phyloP scores from a whole-genome alignment of 495 filamentous ascomycete genomes.

The Penicillium coprophilum region DNA sequence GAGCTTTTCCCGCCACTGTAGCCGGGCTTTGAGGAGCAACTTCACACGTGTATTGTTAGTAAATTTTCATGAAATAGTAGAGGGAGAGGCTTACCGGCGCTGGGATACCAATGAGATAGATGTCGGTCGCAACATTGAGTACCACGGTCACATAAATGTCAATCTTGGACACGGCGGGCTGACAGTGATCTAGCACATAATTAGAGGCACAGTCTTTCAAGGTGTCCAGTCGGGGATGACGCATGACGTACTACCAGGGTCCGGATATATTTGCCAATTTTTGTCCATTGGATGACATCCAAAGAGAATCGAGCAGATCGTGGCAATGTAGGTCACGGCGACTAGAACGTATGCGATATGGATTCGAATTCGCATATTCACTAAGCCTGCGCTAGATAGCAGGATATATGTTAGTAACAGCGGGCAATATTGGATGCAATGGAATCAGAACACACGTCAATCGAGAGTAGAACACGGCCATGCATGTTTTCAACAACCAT shows the following conservation, averaged over 20 bases:
- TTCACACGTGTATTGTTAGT: constrained; percentile 22
- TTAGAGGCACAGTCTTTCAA: background rate
- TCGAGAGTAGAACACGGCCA: constrained; percentile 60
- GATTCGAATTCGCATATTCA: constrained; percentile 51
- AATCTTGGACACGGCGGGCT: constrained; percentile 49
- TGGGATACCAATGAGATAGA: constrained; percentile 57
- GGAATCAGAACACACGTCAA: constrained; percentile 49
- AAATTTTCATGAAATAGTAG: background rate
- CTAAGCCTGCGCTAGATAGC: constrained; percentile 41
- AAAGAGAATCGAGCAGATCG: constrained; percentile 53
- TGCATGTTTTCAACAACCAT: constrained; percentile 59
- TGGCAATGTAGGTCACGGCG: constrained; percentile 51
- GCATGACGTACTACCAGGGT: constrained; percentile 54
- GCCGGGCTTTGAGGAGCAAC: constrained; percentile 55
- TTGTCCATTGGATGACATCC: constrained; percentile 53
- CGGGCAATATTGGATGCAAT: background rate
- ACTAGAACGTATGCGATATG: constrained; percentile 54
- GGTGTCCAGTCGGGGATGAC: constrained; percentile 20
- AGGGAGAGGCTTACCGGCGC: constrained; percentile 39
- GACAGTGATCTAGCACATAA: constrained; percentile 36
- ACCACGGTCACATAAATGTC: constrained; percentile 50
- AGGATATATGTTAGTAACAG: constrained; percentile 11
- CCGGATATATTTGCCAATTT: constrained; percentile 59
- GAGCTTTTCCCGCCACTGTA: constrained; percentile 51
- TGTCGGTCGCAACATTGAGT: constrained; percentile 53